phyloP scores from a whole-genome alignment of 2,329 filamentous ascomycete genomes.

The Daldinia sp. region DNA sequence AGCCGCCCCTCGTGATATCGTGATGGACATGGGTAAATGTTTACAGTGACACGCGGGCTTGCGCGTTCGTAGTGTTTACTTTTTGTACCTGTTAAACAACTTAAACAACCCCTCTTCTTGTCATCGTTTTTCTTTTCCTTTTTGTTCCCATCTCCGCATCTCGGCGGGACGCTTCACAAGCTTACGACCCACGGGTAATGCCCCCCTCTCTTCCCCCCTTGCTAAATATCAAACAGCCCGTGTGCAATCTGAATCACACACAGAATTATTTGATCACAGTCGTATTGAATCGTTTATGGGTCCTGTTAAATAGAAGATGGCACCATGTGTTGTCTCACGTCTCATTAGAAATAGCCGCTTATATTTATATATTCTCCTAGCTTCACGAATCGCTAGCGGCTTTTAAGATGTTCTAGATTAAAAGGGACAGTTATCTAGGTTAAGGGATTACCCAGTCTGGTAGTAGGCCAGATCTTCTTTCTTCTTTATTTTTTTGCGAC shows the following conservation, averaged over 20 bases:
- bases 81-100: conserved; percentile 34
- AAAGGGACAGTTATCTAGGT: background rate
- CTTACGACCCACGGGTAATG: conserved; percentile 15
- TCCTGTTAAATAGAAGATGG: conserved; percentile 18
- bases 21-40: conserved; percentile 28
- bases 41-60: conserved; percentile 35
- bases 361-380: background rate
- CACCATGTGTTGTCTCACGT: conserved; percentile 19
- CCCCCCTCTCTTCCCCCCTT: conserved; percentile 25
- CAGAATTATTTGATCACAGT: conserved; percentile 36
- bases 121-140: no score
- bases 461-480: no score
- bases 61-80: conserved; percentile 35
- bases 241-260: conserved; percentile 35
- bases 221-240: conserved; percentile 36
- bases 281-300: conserved; percentile 21
- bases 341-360: conserved; percentile 29
- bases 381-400: conserved; percentile 26
- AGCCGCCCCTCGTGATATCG: conserved; percentile 37
- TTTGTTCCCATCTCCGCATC: conserved; percentile 32
- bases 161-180: conserved; percentile 27
- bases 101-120: conserved; percentile 32
- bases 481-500: conserved; percentile 27
- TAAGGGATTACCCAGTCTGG: conserved; percentile 31
- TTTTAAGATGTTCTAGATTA: conserved; percentile 5